phyloP scores from a whole-genome alignment of 2,329 filamentous ascomycete species.

The Penicillium hesseltinei region DNA sequence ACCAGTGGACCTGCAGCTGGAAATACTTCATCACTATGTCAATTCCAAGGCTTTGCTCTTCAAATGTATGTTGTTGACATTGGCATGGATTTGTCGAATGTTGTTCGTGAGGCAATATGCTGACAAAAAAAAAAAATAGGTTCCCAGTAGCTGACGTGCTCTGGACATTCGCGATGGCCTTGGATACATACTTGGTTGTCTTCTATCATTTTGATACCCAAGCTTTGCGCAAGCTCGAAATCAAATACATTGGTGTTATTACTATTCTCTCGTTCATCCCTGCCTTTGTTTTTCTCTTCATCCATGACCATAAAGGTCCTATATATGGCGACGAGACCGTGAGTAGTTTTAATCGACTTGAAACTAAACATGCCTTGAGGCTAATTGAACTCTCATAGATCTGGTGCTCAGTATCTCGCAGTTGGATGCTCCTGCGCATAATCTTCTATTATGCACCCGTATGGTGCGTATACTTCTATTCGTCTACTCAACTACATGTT shows the following conservation, averaged over 20 bases:
- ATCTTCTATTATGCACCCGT: constrained; percentile 40
- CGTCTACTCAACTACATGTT: neutral
- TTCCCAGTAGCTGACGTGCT: constrained; percentile 41
- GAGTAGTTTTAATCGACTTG: constrained; percentile 8
- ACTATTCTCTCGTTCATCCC: constrained; percentile 35
- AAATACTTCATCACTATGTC: constrained; percentile 34
- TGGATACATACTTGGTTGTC: constrained; percentile 39
- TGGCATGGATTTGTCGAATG: neutral
- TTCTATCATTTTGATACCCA: constrained; percentile 35
- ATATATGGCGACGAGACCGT: constrained; percentile 41
- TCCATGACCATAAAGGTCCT: constrained; percentile 31
- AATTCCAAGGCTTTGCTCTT: constrained; percentile 41
- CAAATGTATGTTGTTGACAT: constrained; percentile 32
- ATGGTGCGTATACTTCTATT: constrained; percentile 25
- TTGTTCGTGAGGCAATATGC: neutral
- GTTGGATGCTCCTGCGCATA: constrained; percentile 38
- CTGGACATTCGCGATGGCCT: constrained; percentile 40
- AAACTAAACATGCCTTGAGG: neutral
- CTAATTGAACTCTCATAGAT: constrained; percentile 22
- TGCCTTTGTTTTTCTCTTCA: constrained; percentile 36
- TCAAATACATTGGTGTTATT: constrained; percentile 32
- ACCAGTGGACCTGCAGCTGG: constrained; percentile 37
- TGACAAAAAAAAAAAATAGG: constrained; percentile 18
- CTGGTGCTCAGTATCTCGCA: constrained; percentile 41
- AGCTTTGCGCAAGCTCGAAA: constrained; percentile 33